Percentiles rank a stretch among this genome's conserved stretches.
These are phyloP conservation scores for Aspergillus oerlinghausenensis DNA, from an alignment of 2,329 filamentous ascomycete genomes.

Conservation along the genomic window DNA sequence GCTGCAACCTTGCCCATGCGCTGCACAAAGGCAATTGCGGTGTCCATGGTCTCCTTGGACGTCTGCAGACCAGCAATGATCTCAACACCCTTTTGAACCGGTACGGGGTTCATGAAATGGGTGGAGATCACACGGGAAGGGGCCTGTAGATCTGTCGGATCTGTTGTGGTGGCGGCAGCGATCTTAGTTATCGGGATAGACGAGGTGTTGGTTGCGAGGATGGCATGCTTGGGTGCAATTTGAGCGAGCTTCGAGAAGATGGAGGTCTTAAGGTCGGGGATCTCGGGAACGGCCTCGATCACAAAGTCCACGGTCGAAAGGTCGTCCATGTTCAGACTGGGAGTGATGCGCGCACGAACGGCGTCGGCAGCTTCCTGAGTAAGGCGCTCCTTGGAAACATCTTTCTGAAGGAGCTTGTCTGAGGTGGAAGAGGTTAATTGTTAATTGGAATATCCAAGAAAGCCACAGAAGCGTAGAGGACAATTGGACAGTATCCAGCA, in stretches of 20 bases:
- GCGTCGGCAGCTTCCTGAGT: slow-evolving; percentile 75
- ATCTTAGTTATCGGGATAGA: slow-evolving; percentile 97
- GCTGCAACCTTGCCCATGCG: slow-evolving; percentile 91
- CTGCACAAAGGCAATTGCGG: slow-evolving; percentile 78
- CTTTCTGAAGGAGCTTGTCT: slow-evolving; percentile 92
- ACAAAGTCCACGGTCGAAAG: slow-evolving; percentile 88
- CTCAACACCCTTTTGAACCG: slow-evolving; percentile 93
- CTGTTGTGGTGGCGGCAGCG: slow-evolving; percentile 73
- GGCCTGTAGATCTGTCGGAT: slow-evolving; percentile 74
- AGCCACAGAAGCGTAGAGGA: neutral
- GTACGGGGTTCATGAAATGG: slow-evolving; percentile 99
- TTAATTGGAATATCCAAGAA: neutral
- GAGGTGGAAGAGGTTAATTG: slow-evolving; percentile 1
- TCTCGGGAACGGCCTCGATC: slow-evolving; percentile 95
- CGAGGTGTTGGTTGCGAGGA: slow-evolving; percentile 97
- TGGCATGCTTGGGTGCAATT: slow-evolving; percentile 76
- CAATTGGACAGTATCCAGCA: neutral
- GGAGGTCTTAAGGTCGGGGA: slow-evolving; percentile 76
- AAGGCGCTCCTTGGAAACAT: slow-evolving; percentile 81
- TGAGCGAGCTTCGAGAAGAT: slow-evolving; percentile 82
- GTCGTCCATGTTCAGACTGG: slow-evolving; percentile 69
- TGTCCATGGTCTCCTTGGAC: slow-evolving; percentile 72
- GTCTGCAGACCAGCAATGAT: slow-evolving; percentile 96
- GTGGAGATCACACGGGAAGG: slow-evolving; percentile 88
- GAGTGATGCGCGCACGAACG: slow-evolving; percentile 63